Evolutionary conservation across 192 early-diverging fungal species (phyloP).

Genomic region (Entomortierella lignicola): DNA sequence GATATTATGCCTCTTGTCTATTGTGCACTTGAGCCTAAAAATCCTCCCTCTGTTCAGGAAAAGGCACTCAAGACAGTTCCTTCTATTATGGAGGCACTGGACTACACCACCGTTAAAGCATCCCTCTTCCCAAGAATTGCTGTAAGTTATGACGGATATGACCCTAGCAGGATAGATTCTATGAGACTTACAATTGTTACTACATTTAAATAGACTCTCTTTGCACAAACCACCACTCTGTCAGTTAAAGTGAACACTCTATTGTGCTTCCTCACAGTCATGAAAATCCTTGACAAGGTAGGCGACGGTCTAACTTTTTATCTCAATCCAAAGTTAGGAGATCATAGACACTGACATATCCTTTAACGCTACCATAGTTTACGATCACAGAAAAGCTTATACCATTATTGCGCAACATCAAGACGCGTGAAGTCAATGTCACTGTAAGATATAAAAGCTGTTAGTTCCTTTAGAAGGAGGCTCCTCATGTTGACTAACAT

Average conservation of each 20-base stretch:
- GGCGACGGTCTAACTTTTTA: background rate
- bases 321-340: too few relatives aligned
- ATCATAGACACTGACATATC: background rate
- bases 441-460: constrained; percentile 55
- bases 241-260: constrained; percentile 79
- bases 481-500: background rate
- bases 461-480: background rate
- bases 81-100: constrained; percentile 62
- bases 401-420: constrained; percentile 81
- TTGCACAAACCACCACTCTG: constrained; percentile 72
- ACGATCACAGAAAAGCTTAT: constrained; percentile 80
- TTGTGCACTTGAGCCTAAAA: constrained; percentile 66
- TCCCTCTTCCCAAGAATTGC: constrained; percentile 79
- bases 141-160: constrained; percentile 29
- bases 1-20: constrained; percentile 84
- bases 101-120: constrained; percentile 70
- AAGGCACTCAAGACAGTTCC: constrained; percentile 75
- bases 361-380: constrained; percentile 30
- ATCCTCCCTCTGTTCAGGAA: constrained; percentile 68
- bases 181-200: background rate
- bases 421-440: constrained; percentile 80
- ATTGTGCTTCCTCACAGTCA: constrained; percentile 74
- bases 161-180: background rate
- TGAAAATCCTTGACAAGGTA: constrained; percentile 76
- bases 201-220: constrained; percentile 62